Evolutionary conservation across 345 rosid species (phyloP), one percentile per base, ranked within the genome.

Genomic region (Euclidium syriacum): DNA sequence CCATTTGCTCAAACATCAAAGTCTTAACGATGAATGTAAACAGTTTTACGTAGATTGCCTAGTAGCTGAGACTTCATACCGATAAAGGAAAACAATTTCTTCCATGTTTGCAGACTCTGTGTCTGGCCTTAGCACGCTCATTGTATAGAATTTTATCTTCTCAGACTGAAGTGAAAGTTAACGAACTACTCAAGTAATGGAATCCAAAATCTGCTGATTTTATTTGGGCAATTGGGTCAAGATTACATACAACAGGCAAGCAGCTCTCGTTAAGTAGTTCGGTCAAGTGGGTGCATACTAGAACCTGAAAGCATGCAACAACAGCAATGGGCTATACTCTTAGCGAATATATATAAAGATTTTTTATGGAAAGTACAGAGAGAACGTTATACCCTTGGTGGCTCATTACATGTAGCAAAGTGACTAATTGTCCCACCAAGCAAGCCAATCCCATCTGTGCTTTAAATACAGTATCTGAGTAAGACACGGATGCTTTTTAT

Each of bases 371-470:
- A 53, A 57, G 30, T n/a, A 64, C 25, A 46, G 43, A 40, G 43
- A 68, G 52, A 55, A 70, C 10, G 55, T 14, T 78, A 78, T 76
- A 92, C 97, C 96, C 85, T 92, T 55, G 99, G 95, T 25, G 97
- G 90, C 65, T 81, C 85, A 35, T 77, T 81, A 47, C 67, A 64
- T 34, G 73, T 48, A 65, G 63, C 83, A 73, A 92, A 85, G 58
- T 90, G 83, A 75, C 73, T 82, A 68, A 92, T 79, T 63, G 90
- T 85, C 62, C 97, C 97, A 68, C 99, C 97, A 77, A 92, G 99
- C 71, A 92, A 78, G 69, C 99, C 99, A 65, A 85, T 75, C 58
- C 99, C 99, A 84, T 92, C 99, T 92, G 80, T 35, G 65, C 59
- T 57, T 16, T 61, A 55, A 39, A 20, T 56, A 51, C 29, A 25